Evolutionary conservation across 2,329 filamentous ascomycete genomes (phyloP), one percentile per base, ranked within the genome.

Genomic region (Onygenales sp.): DNA sequence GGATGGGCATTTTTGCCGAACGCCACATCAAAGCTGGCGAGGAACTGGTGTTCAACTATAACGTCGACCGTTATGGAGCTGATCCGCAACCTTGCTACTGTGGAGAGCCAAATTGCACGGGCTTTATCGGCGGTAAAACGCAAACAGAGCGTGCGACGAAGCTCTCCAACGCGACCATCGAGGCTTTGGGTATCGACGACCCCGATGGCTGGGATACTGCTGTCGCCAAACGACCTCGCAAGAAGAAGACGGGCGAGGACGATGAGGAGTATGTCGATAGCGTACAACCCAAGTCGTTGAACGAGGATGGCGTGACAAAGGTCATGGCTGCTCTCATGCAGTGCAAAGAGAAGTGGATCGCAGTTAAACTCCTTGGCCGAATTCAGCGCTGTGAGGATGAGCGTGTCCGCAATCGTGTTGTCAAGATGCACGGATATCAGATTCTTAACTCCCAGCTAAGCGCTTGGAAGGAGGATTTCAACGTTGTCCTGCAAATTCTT

Each of bases 341-440:
- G 69, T 95, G 89, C 78, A 95, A 95, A 72, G 93, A 98, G 77
- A 96, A 96, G 72, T 98, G 93, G 93, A 96, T 98, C 69, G 90
- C 89, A 2, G 90, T 96, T 72, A 97, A 97, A 72, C 77, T 98
- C 54, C 81, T 98, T 55, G 81, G 85, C 60, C 91, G 93, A 51
- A 90, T 98, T 57, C 89, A 95, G 70, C 80, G 82, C 42, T 91
- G 87, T 66, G 82, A 92, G 48, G 90, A 96, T 61, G 89, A 95
- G 64, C 84, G 84, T 58, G 89, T 96, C 53, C 83, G 88, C 56
- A 88, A 93, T 69, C 84, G 86, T 51, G 90, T 97, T 41, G 87
- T 96, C 65, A 88, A 89, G 63, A 94, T 97, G 86, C 93, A 97
- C 74, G 93, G 92, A 51, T 98, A 98, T 69, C 87, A 92, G 65